Evolutionary conservation across 768 basidiomycete species (phyloP).

Genomic region (Leccinum subgranulosum): DNA sequence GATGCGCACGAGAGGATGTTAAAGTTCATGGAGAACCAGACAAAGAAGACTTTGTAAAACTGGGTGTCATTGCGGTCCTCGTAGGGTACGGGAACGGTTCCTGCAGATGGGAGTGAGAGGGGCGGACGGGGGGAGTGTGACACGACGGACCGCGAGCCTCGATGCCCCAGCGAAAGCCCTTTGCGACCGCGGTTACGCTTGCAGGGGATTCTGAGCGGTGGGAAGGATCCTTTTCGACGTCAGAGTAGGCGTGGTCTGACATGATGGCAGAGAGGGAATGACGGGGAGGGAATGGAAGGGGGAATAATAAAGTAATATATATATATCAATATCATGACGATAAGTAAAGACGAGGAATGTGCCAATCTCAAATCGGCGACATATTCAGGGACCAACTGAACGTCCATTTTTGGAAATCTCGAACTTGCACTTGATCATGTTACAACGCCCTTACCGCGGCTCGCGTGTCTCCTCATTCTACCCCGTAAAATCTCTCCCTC

Average conservation of each 20-base stretch:
- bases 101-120: constrained; percentile 19
- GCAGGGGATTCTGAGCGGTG: constrained; percentile 10
- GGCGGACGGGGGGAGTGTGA: not conserved
- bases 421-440: not conserved
- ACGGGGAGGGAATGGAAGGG: not conserved
- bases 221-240: constrained; percentile 28
- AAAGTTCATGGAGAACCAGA: constrained; percentile 71
- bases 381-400: not conserved
- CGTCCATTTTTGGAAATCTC: too few relatives aligned
- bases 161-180: constrained; percentile 31
- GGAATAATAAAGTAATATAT: not conserved
- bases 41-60: constrained; percentile 63
- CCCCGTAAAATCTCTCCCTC: constrained; percentile 67
- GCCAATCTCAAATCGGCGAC: not conserved
- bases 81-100: constrained; percentile 51
- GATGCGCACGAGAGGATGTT: constrained; percentile 53
- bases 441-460: constrained; percentile 65
- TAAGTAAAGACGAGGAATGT: not conserved
- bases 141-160: constrained; percentile 26
- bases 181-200: constrained; percentile 3
- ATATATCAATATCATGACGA: not conserved
- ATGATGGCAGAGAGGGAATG: constrained; percentile 17
- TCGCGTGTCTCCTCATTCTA: constrained; percentile 80
- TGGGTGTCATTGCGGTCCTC: constrained; percentile 55
- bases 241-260: constrained; percentile 24